Percentiles rank a stretch among this genome's conserved stretches.
phyloP scores from a whole-genome alignment of 805 yeast species.

The Tetrapisispora arboricola region DNA sequence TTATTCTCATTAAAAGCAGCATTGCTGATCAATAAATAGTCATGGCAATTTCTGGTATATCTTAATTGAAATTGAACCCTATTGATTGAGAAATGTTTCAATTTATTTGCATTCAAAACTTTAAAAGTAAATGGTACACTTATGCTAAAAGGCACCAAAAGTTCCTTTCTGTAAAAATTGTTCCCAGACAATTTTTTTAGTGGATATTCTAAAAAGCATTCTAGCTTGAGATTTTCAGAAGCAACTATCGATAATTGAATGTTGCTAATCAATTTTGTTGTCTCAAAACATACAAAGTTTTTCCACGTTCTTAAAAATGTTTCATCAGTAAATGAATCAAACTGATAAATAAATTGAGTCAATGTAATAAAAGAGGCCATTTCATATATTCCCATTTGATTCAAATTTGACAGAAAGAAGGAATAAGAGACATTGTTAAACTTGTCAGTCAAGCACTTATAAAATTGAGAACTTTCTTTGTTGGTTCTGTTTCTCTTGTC shows the following conservation, averaged over 20 bases:
- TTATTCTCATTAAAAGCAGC: neutral
- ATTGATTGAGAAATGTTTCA: too few species aligned
- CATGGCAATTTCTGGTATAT: neutral
- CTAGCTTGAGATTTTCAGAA: neutral
- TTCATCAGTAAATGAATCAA: slow-evolving; percentile 11
- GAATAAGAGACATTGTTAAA: slow-evolving; percentile 1
- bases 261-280: neutral
- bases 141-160: neutral
- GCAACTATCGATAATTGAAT: neutral
- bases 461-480: slow-evolving; percentile 6
- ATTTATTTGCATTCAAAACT: too few species aligned
- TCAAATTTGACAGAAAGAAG: slow-evolving; percentile 12
- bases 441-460: slow-evolving; percentile 2
- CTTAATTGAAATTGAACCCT: neutral
- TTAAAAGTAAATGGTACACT: neutral
- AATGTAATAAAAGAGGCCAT: slow-evolving; percentile 7
- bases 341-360: slow-evolving; percentile 7
- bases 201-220: neutral
- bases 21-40: neutral
- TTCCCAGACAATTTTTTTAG: neutral
- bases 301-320: slow-evolving; percentile 5
- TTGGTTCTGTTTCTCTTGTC: slow-evolving; percentile 4
- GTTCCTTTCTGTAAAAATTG: neutral
- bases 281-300: slow-evolving; percentile 2
- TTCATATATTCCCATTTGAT: slow-evolving; percentile 17